Percentiles rank a stretch among this genome's conserved stretches.
Conservation (phyloP, 495 filamentous ascomycete species). For the Podospora bellae-mahoneyi region DNA sequence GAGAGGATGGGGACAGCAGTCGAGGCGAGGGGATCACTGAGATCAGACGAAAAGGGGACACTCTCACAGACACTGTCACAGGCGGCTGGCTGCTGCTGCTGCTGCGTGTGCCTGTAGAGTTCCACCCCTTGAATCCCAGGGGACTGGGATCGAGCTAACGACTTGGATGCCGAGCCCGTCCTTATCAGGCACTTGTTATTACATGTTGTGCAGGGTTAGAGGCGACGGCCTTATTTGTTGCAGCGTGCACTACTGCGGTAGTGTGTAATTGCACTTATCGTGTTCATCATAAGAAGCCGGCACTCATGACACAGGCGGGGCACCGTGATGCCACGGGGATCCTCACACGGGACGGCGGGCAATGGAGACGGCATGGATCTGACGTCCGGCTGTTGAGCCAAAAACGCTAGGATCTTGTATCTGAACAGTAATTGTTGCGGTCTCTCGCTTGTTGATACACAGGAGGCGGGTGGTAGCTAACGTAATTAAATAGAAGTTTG, state of each 20-base stretch:
- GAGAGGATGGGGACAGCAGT: conserved; percentile 14
- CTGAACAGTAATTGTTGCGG: too few species aligned
- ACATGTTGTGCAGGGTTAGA: conserved; percentile 23
- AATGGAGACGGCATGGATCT: neutral
- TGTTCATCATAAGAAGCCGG: neutral
- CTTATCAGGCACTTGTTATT: conserved; percentile 31
- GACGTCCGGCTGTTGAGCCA: neutral
- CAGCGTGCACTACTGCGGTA: neutral
- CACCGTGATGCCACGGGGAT: neutral
- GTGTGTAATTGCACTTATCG: neutral
- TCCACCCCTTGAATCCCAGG: conserved; percentile 33
- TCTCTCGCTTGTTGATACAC: neutral
- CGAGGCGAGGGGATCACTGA: neutral
- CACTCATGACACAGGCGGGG: neutral
- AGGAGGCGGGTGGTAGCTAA: too few species aligned
- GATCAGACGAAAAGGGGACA: neutral
- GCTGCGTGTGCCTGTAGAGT: neutral
- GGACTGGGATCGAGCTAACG: conserved; percentile 37
- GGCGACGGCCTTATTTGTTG: neutral
- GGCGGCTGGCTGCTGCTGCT: neutral
- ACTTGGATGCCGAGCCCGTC: conserved; percentile 34
- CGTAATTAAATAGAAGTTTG: too few species aligned
- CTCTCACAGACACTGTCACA: neutral
- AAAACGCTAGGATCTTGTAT: neutral
- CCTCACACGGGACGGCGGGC: neutral